phyloP scores from a whole-genome alignment of 345 rosid species.

The Eucalyptus pauciflora region DNA sequence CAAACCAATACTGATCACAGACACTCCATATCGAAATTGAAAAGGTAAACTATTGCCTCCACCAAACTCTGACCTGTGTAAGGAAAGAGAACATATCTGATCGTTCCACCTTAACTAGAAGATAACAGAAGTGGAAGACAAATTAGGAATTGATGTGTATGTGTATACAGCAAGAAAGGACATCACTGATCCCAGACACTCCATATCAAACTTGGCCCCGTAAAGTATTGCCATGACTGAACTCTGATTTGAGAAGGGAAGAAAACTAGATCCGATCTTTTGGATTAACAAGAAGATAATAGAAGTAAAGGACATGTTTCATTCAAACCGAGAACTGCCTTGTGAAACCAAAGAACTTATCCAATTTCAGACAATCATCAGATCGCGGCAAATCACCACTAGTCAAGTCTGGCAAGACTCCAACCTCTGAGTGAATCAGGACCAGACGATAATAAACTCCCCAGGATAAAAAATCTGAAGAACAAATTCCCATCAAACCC shows the following conservation, averaged over 20 bases:
- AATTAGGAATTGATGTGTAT: not conserved
- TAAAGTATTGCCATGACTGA: too few relatives aligned
- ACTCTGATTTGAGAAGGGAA: not conserved
- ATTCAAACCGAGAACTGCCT: not conserved
- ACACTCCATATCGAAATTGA: too few relatives aligned
- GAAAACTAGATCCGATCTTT: not conserved
- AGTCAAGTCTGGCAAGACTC: not conserved
- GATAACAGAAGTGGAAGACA: not conserved
- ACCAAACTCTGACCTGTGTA: not conserved
- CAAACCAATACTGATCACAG: not conserved
- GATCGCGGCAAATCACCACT: not conserved
- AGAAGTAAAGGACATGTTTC: not conserved
- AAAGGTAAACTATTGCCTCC: not conserved
- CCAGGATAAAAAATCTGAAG: not conserved
- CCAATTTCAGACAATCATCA: not conserved
- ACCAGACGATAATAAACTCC: too few relatives aligned
- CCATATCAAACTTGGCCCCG: too few relatives aligned
- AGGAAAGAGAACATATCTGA: not conserved
- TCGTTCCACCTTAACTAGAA: not conserved
- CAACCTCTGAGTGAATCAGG: too few relatives aligned
- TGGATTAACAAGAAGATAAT: not conserved
- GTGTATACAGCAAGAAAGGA: not conserved
- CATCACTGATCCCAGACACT: not conserved
- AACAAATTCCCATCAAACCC: not conserved
- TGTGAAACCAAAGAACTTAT: not conserved